Conservation (phyloP, 2,329 filamentous ascomycete species). For the Arthrobotrys iridis region DNA sequence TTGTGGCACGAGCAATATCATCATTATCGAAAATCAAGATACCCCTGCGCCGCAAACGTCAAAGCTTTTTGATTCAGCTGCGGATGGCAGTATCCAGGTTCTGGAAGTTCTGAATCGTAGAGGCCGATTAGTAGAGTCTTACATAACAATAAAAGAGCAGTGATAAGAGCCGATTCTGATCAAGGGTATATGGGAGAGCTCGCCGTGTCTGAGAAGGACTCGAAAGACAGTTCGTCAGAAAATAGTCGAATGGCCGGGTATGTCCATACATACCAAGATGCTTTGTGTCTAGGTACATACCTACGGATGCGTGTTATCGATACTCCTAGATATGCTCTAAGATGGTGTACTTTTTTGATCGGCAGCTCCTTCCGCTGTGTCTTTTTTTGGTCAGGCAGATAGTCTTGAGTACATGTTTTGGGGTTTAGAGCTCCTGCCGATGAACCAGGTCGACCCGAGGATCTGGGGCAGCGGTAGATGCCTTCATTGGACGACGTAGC, state of each 20-base stretch:
- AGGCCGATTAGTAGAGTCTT: slow-evolving; percentile 13
- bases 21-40: neutral
- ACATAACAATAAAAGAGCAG: slow-evolving; percentile 3
- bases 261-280: too few species aligned
- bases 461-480: slow-evolving; percentile 48
- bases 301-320: too few species aligned
- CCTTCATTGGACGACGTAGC: slow-evolving; percentile 29
- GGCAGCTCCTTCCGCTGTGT: slow-evolving; percentile 42
- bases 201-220: slow-evolving; percentile 12
- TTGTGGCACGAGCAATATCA: slow-evolving; percentile 18
- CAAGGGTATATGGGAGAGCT: slow-evolving; percentile 23
- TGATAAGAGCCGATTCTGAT: slow-evolving; percentile 12
- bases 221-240: neutral
- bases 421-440: slow-evolving; percentile 29
- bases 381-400: slow-evolving; percentile 37
- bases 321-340: neutral
- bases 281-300: too few species aligned
- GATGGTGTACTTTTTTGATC: slow-evolving; percentile 27
- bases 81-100: neutral
- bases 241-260: neutral
- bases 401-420: slow-evolving; percentile 21
- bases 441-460: slow-evolving; percentile 53
- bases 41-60: slow-evolving; percentile 9
- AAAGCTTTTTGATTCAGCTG: neutral
- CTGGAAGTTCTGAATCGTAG: neutral